Evolutionary conservation across 768 basidiomycete genomes (phyloP).

Genomic region (Cyclocybe cylindracea): DNA sequence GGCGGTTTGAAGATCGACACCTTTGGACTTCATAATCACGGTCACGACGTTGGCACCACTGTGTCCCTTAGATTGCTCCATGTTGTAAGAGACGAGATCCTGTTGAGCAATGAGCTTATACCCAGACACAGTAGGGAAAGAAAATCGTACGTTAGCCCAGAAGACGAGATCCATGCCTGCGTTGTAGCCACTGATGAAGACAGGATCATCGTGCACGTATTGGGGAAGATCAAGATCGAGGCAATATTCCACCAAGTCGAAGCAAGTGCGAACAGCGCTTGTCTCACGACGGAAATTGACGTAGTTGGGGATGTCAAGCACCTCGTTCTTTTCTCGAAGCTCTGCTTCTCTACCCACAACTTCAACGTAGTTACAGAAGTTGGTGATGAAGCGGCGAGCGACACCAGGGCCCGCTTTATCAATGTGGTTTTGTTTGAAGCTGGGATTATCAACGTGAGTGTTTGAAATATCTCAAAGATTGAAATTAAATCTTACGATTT

Average conservation of each 20-base stretch:
- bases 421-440: slow-evolving; percentile 2
- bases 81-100: slow-evolving; percentile 8
- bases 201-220: slow-evolving; percentile 4
- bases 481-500: neutral
- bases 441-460: neutral
- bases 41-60: slow-evolving; percentile 6
- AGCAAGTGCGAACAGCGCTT: slow-evolving; percentile 1
- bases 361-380: slow-evolving; percentile 8
- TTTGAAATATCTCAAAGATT: neutral
- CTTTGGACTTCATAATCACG: slow-evolving; percentile 8
- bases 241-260: slow-evolving; percentile 6
- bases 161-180: slow-evolving; percentile 6
- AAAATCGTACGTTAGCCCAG: slow-evolving; percentile 1
- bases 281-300: slow-evolving; percentile 4
- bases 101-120: neutral
- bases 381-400: slow-evolving; percentile 1
- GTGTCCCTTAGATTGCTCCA: slow-evolving; percentile 8
- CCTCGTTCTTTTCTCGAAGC: slow-evolving; percentile 5
- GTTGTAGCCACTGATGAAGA: slow-evolving; percentile 8
- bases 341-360: slow-evolving; percentile 2
- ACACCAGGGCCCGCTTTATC: slow-evolving; percentile 4
- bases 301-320: slow-evolving; percentile 4
- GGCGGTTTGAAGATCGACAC: slow-evolving; percentile 4
- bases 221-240: slow-evolving; percentile 5
- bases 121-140: no score